Evolutionary conservation across 2,329 filamentous ascomycete genomes (phyloP).

Genomic region (Monosporascus cannonballus): DNA sequence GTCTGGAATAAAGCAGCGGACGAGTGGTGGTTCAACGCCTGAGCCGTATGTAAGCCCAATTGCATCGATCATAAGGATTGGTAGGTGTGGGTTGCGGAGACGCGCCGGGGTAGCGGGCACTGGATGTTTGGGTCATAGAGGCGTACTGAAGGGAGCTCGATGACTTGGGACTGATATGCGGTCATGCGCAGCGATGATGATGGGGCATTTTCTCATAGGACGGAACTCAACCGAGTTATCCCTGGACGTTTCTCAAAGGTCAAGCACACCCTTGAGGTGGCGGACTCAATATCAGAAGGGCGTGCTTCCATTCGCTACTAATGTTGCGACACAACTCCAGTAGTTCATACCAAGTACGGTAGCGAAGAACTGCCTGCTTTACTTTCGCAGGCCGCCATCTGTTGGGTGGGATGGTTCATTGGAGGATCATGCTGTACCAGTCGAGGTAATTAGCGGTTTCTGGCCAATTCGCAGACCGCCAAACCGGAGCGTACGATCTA

Average conservation of each 20-base stretch:
- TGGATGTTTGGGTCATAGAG: conserved; percentile 12
- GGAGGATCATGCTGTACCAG: conserved; percentile 18
- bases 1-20: conserved; percentile 5
- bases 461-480: conserved; percentile 10
- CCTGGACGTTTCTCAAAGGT: conserved; percentile 18
- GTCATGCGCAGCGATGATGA: conserved; percentile 19
- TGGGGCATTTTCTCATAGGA: conserved; percentile 24
- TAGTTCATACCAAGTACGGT: background rate
- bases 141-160: conserved; percentile 15
- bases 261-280: conserved; percentile 18
- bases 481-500: conserved; percentile 2
- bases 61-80: background rate
- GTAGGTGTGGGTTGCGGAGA: background rate
- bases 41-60: background rate
- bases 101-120: conserved; percentile 8
- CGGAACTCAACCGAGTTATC: conserved; percentile 8
- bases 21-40: background rate
- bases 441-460: conserved; percentile 17
- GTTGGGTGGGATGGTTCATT: conserved; percentile 7
- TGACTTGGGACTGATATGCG: conserved; percentile 17
- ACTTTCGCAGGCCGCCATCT: background rate
- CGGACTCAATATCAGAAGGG: conserved; percentile 10
- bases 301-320: conserved; percentile 8
- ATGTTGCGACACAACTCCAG: conserved; percentile 3
- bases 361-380: background rate